Base-by-base conservation (phyloP, 2,329 filamentous ascomycete genomes). In the Hirsutella minnesotensis region DNA sequence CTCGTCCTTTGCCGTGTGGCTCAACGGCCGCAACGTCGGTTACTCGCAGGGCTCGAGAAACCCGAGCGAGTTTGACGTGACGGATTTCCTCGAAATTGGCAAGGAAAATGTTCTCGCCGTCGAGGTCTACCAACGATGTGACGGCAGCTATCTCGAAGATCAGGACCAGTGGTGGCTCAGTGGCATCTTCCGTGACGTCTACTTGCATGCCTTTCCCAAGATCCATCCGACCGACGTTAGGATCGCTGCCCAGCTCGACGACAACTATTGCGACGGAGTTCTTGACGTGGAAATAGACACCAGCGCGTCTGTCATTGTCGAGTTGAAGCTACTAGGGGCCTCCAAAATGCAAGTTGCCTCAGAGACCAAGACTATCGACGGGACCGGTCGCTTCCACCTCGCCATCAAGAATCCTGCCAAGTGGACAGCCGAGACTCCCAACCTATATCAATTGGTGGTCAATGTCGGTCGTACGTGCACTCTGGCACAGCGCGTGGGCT, bases 21-120 rank as follows among this genome's bases (percentile, higher is more conserved):
- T 88, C 3, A 87, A 88, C 52, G 79, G 80, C 0, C 60, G 65
- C 10, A 65, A 79, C 38, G 70, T 86, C 8, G 83, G 83, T 1
- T 87, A 87, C 53, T 78, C 77, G 1, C 82, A 87, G 54, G 83
- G 83, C 1, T 77, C 78, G 4, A 69, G 83, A 18, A 86, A 87
- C 47, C 77, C 83, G 0, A 75, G 75, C 22, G 83, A 87, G 49
- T 88, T 86, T 48, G 83, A 87, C 49, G 67, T 88, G 5, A 79
- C 80, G 0, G 49, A 62, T 0, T 60, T 68, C 27, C 61, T 85
- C 2, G 56, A 61, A 1, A 34, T 59, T 3, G 54, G 60, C 1
- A 56, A 58, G 1, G 60, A 67, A 38, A 86, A 84, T 47, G 65
- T 63, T 2, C 56, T 87, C 3, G 72, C 73, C 3, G 80, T 86